phyloP scores from a whole-genome alignment of 1,139 yeast species.

The Debaryomyces sp. region DNA sequence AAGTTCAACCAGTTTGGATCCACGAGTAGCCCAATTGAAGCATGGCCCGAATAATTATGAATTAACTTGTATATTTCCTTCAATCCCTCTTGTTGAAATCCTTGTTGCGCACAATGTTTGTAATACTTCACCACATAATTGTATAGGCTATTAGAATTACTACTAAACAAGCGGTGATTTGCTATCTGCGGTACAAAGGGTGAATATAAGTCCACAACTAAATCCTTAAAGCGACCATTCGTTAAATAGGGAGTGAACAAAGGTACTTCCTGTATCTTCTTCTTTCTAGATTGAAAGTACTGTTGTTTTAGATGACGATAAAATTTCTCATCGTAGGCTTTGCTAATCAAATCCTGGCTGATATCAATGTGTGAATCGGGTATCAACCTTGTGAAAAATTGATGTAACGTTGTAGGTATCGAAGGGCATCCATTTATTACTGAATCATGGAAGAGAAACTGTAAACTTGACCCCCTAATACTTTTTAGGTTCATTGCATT shows the following conservation, averaged over 20 bases:
- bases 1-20: conserved; percentile 4
- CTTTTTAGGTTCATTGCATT: not conserved
- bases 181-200: conserved; percentile 1
- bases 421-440: conserved; percentile 5
- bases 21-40: not conserved
- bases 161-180: not conserved
- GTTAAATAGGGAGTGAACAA: conserved; percentile 1
- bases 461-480: not conserved
- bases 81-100: not conserved
- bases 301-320: conserved; percentile 4
- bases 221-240: not conserved
- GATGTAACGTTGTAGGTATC: not conserved
- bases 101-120: not conserved
- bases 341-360: not conserved
- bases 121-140: conserved; percentile 3
- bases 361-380: not conserved
- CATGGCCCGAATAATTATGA: not conserved
- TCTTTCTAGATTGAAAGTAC: not conserved
- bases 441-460: conserved; percentile 4
- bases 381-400: not conserved
- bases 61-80: not conserved
- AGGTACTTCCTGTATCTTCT: not conserved
- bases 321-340: not conserved
- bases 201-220: not conserved
- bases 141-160: not conserved